Conservation (phyloP, 2,329 filamentous ascomycete species). For the Xylariomycetidae sp. region DNA sequence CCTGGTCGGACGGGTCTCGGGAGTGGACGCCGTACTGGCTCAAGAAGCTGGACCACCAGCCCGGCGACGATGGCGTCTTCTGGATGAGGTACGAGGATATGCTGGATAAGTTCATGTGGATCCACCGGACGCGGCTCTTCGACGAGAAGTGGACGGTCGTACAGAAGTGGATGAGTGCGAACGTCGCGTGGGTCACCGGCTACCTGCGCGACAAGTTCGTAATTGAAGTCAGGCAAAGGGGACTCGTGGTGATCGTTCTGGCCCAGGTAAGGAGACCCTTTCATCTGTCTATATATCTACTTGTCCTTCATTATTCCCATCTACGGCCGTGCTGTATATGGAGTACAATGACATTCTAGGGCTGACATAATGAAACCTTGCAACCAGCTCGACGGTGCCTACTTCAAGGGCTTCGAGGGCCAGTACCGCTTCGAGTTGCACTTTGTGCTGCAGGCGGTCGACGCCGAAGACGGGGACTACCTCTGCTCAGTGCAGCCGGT, state of each 20-base stretch:
- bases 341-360: no score
- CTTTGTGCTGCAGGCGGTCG: constrained; percentile 46
- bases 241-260: constrained; percentile 51
- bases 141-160: constrained; percentile 48
- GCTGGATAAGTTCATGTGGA: constrained; percentile 52
- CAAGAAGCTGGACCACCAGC: constrained; percentile 65
- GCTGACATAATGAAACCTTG: no score
- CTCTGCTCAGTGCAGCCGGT: constrained; percentile 47
- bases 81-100: constrained; percentile 58
- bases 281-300: no score
- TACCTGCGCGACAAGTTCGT: constrained; percentile 52
- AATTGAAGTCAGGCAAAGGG: constrained; percentile 43
- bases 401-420: constrained; percentile 52
- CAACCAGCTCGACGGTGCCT: constrained; percentile 46
- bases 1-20: constrained; percentile 78
- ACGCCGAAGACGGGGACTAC: constrained; percentile 44
- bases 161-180: constrained; percentile 44
- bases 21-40: constrained; percentile 83
- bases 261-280: constrained; percentile 42
- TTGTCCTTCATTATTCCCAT: no score
- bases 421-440: constrained; percentile 51
- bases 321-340: no score
- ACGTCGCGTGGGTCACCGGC: constrained; percentile 51
- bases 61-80: constrained; percentile 69
- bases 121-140: constrained; percentile 56